These are phyloP conservation scores for Vanrija pseudolonga DNA, from an alignment of 1,284 basidiomycete species.

Conservation along the genomic window DNA sequence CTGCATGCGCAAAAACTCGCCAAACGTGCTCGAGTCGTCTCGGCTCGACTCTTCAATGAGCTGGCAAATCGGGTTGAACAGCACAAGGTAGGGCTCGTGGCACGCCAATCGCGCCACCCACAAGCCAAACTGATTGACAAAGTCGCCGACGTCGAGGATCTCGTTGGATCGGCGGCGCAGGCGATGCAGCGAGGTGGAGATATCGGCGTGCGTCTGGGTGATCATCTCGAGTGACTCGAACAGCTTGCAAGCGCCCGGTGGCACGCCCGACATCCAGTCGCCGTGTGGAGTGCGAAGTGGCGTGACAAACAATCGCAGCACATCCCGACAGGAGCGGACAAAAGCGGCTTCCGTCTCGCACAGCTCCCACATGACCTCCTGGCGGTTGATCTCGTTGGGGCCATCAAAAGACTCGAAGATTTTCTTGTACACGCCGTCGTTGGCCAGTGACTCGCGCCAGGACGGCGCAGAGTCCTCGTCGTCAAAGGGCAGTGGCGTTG, in stretches of 20 bases:
- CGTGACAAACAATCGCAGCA: constrained; percentile 65
- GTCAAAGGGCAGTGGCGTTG: background rate
- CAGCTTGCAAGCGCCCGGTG: constrained; percentile 61
- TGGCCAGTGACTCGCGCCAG: constrained; percentile 32
- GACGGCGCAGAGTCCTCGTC: constrained; percentile 7
- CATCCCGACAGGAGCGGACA: constrained; percentile 61
- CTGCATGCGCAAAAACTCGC: constrained; percentile 76
- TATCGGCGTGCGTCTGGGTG: constrained; percentile 64
- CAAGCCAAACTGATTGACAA: constrained; percentile 59
- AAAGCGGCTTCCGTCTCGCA: constrained; percentile 66
- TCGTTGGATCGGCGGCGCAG: constrained; percentile 34
- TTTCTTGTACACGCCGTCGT: constrained; percentile 20
- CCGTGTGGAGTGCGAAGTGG: constrained; percentile 66
- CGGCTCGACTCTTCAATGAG: constrained; percentile 58
- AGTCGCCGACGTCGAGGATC: constrained; percentile 49
- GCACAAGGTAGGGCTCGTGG: constrained; percentile 78
- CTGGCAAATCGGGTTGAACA: constrained; percentile 60
- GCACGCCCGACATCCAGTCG: constrained; percentile 74
- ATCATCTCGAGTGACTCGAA: constrained; percentile 85
- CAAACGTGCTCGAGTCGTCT: constrained; percentile 64
- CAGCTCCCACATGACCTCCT: constrained; percentile 66
- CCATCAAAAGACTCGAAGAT: constrained; percentile 42
- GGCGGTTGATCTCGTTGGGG: constrained; percentile 58
- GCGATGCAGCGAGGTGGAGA: constrained; percentile 57
- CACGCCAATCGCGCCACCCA: constrained; percentile 68